Percentiles rank a stretch among this genome's conserved stretches.
Conservation (phyloP, 345 rosid species). For the Iberis pinnata region DNA sequence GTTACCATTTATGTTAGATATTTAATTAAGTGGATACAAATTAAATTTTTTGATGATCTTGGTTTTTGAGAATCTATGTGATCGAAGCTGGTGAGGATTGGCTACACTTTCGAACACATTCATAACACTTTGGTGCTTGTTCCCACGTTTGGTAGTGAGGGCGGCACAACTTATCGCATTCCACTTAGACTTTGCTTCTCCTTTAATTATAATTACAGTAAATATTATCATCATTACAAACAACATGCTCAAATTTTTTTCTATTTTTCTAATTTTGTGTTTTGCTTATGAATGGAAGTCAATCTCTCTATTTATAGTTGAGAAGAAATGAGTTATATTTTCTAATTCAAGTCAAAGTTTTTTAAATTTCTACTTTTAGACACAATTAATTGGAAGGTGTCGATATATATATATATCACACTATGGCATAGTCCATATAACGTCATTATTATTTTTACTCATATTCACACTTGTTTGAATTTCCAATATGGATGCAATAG, state of each 20-base stretch:
- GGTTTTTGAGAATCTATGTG: neutral
- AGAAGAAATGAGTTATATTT: too few relatives aligned
- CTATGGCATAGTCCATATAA: too few relatives aligned
- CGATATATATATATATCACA: too few relatives aligned
- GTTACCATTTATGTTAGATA: too few relatives aligned
- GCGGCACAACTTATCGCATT: slow-evolving; percentile 4
- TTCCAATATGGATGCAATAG: too few relatives aligned
- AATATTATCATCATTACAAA: slow-evolving; percentile 11
- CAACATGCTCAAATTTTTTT: neutral
- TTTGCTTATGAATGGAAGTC: too few relatives aligned
- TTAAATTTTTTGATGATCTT: neutral
- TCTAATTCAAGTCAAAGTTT: too few relatives aligned
- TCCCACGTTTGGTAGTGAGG: neutral
- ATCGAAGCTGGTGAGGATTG: neutral
- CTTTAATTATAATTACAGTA: neutral
- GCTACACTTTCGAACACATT: neutral
- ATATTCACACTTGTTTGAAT: too few relatives aligned
- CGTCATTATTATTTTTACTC: too few relatives aligned
- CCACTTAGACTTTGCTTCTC: slow-evolving; percentile 12
- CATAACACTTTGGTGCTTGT: neutral
- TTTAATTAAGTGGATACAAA: neutral
- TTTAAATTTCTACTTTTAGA: too few relatives aligned
- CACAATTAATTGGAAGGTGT: too few relatives aligned
- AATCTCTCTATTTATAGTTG: too few relatives aligned
- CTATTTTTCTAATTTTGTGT: neutral